A percentile compares a stretch with the other conserved stretches of the same genome.
Conservation (phyloP, 2,329 filamentous ascomycete genomes). For the Cytospora schulzeri region DNA sequence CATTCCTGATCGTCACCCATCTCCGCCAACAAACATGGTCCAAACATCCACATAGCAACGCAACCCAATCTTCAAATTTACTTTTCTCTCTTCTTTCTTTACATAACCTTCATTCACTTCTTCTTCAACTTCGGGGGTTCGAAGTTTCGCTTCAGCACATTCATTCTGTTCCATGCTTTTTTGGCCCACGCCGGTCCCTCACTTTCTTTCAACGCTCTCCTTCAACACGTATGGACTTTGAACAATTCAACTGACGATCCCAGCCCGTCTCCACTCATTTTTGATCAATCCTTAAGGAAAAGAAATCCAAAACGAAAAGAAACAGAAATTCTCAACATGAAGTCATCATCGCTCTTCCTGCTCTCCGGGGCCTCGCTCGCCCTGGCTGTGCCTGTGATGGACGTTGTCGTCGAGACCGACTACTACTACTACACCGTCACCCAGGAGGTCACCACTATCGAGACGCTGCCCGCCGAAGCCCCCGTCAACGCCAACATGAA, state of each 20-base stretch:
- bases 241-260: slow-evolving; percentile 14
- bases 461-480: slow-evolving; percentile 11
- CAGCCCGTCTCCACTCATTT: slow-evolving; percentile 11
- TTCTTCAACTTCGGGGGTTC: neutral
- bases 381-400: slow-evolving; percentile 45
- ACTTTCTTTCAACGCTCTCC: slow-evolving; percentile 1
- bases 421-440: slow-evolving; percentile 50
- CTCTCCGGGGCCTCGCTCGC: slow-evolving; percentile 50
- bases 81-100: neutral
- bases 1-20: slow-evolving; percentile 15
- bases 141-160: slow-evolving; percentile 11
- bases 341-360: slow-evolving; percentile 49
- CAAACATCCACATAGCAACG: slow-evolving; percentile 18
- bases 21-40: slow-evolving; percentile 11
- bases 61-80: neutral
- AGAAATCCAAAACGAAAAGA: neutral
- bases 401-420: slow-evolving; percentile 46
- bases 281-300: slow-evolving; percentile 23
- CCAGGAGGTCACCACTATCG: slow-evolving; percentile 32
- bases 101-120: slow-evolving; percentile 12
- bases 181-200: slow-evolving; percentile 10
- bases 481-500: slow-evolving; percentile 13
- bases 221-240: neutral
- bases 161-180: slow-evolving; percentile 8
- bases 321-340: slow-evolving; percentile 45